These are phyloP conservation scores for Verticillium dahliae DNA, from an alignment of 2,329 filamentous ascomycete genomes.

Conservation along the genomic window DNA sequence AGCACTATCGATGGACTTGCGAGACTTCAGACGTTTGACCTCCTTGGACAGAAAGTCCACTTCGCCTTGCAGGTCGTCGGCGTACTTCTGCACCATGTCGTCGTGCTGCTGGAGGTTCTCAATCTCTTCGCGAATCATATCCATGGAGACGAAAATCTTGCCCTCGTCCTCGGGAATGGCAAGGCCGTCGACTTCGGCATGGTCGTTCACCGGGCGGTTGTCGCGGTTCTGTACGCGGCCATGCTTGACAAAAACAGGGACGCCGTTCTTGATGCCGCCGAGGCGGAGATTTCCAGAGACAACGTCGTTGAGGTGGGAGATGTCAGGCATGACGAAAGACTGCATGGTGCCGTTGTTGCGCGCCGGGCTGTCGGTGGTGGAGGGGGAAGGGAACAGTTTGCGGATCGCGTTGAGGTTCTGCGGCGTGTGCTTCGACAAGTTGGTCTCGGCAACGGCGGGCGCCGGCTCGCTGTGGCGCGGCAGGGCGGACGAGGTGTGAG, in stretches of 20 bases:
- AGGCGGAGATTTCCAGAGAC: slow-evolving; percentile 48
- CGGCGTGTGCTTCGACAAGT: slow-evolving; percentile 7
- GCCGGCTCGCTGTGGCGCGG: not conserved
- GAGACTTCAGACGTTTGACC: slow-evolving; percentile 33
- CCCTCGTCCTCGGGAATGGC: slow-evolving; percentile 47
- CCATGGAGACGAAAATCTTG: slow-evolving; percentile 53
- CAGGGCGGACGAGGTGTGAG: slow-evolving; percentile 17
- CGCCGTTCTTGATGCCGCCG: slow-evolving; percentile 43
- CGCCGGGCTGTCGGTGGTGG: slow-evolving; percentile 23
- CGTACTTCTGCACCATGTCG: slow-evolving; percentile 47
- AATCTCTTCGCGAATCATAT: slow-evolving; percentile 55
- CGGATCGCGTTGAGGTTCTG: slow-evolving; percentile 11
- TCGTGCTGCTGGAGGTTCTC: slow-evolving; percentile 49
- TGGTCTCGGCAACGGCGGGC: not conserved
- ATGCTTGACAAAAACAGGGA: slow-evolving; percentile 49
- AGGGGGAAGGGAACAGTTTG: slow-evolving; percentile 21
- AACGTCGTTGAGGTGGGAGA: slow-evolving; percentile 50
- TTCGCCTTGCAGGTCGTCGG: slow-evolving; percentile 44
- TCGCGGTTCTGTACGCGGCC: slow-evolving; percentile 40
- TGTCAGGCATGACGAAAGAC: slow-evolving; percentile 48
- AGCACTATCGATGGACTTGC: slow-evolving; percentile 34
- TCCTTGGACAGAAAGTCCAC: slow-evolving; percentile 43
- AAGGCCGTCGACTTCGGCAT: slow-evolving; percentile 44
- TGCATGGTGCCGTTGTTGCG: slow-evolving; percentile 35
- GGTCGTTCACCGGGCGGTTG: slow-evolving; percentile 26